Evolutionary conservation across 352 stramenopile species (phyloP), one percentile per base, ranked within the genome.

Genomic region (Pythium phragmitis): DNA sequence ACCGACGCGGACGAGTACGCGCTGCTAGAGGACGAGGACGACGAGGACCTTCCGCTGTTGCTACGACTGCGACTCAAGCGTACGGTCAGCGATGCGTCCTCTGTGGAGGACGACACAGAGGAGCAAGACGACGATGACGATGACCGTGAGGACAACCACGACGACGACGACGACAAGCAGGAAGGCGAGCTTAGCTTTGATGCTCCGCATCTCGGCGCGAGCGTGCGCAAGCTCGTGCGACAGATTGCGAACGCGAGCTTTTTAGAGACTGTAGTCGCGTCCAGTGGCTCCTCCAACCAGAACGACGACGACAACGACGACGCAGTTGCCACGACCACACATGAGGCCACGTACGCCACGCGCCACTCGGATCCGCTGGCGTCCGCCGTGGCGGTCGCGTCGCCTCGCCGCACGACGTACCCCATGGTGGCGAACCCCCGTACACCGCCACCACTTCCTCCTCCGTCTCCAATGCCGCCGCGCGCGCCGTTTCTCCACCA

Each of bases 171-270:
- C 14, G 39, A 57, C 37, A 42, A 9, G 7, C 57, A 70, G n/a
- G 70, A 57, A 19, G 70, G 66, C 13, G 64, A 79, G 50, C 67
- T 87, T 41, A 67, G 74, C 33, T 87, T 90, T 63, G 79, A 83
- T 42, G 43, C 47, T 11, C 61, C 55, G 14, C 74, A 85, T 43
- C 64, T 88, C 41, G 23, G 60, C 9, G 70, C 37, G 33, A 90
- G 79, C 43, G 79, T 90, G 28, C 69, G 71, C 41, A 77, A 64
- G 49, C 69, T 90, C 16, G 71, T 90, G 59, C 69, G 47, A 7
- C 62, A 80, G 47, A 90, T 90, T 33, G 72, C 79, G 69, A 76
- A 65, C 17, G 67, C 79, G 48, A 87, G 69, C 49, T 52, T 79
- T 46, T 59, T 26, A 8, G 76, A 57, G 17, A 21, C 12, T 13